Evolutionary conservation across 352 stramenopile species (phyloP), one percentile per base, ranked within the genome.

Genomic region (Phytopythium cucurbitacearum): DNA sequence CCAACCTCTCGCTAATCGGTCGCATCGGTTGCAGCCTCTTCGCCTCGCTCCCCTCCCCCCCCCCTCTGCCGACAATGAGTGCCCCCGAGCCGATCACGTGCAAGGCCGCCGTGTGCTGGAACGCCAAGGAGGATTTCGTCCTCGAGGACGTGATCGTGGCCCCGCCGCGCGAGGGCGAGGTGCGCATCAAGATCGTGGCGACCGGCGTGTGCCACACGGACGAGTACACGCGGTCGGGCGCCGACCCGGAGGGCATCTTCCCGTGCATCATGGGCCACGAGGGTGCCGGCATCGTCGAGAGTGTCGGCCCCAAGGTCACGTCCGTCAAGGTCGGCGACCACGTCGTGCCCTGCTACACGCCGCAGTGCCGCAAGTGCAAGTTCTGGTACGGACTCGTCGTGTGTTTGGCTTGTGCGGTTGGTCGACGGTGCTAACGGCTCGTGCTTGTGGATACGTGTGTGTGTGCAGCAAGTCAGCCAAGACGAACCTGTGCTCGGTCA

Each of bases 261-360:
- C 85, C 83, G 28, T 85, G 80, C 40, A 94, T 94, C 64, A 89
- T 94, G 80, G 85, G 85, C 48, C 85, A 94, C 67, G 85, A 94
- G 56, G 82, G 82, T 28, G 85, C 85, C 15, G 85, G 85, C 40
- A 73, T 93, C 51, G 85, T 94, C 51, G 85, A 94, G 58, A 93
- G 82, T 59, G 80, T 93, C 6, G 85, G 83, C 3, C 69, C 72
- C 8, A 72, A 89, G 41, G 85, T 94, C 41, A 94, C 80, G 7
- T 79, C 69, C 28, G 41, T 94, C 51, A 83, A 94, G 67, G 82
- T 91, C 41, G 85, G 85, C 47, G 85, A 94, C 68, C 80, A 98
- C 62, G 94, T 98, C 37, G 95, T 99, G 65, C 96, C 96, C 38
- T 98, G 92, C 78, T 99, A 98, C 73, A 97, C 87, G 51, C 87